A percentile compares a stretch with the other conserved stretches of the same genome.
phyloP scores from a whole-genome alignment of 202 grass and related monocot species.

The Eragrostis tef region DNA sequence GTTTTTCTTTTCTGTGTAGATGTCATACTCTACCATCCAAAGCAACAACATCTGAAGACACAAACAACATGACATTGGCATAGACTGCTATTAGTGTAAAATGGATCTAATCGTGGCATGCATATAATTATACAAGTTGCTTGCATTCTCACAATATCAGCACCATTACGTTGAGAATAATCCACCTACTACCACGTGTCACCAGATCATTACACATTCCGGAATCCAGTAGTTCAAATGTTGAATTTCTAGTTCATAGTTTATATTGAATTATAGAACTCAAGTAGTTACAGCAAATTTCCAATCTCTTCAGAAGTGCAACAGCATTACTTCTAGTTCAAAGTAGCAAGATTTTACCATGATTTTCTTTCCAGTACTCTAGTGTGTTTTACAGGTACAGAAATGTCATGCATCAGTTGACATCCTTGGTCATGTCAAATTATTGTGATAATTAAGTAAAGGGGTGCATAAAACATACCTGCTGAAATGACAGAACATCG shows the following conservation, averaged over 20 bases:
- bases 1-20: not conserved
- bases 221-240: not conserved
- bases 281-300: not conserved
- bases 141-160: not conserved
- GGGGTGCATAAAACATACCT: slow-evolving; percentile 48
- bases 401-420: not conserved
- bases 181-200: not conserved
- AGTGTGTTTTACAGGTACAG: not conserved
- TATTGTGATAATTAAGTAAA: not conserved
- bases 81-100: not conserved
- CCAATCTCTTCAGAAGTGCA: not conserved
- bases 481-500: slow-evolving; percentile 91
- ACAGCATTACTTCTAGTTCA: not conserved
- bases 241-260: not conserved
- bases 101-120: not conserved
- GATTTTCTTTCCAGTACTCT: not conserved
- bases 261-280: not conserved
- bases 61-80: not conserved
- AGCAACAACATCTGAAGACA: not conserved
- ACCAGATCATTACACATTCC: not conserved
- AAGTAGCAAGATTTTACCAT: not conserved
- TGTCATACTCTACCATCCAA: not conserved
- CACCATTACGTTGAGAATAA: not conserved
- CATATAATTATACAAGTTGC: not conserved
- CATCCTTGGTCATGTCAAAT: not conserved